Evolutionary conservation across 2,329 filamentous ascomycete species (phyloP).

Genomic region (Sclerotiophoma versabilis): DNA sequence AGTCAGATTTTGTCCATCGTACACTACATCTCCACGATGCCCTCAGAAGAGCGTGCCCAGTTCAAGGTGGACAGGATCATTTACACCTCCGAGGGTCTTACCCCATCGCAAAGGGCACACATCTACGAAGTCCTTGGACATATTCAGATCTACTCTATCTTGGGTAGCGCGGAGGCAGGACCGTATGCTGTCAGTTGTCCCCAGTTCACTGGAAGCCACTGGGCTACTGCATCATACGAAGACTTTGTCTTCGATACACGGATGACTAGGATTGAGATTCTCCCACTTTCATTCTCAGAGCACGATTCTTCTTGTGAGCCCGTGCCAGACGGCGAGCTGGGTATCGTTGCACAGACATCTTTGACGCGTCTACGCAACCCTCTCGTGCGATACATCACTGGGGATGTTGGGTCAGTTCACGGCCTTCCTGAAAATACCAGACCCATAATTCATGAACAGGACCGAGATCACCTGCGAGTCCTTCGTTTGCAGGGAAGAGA

Average conservation of each 20-base stretch:
- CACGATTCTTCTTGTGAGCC: not conserved
- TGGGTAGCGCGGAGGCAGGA: slow-evolving; percentile 1
- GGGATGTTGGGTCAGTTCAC: slow-evolving; percentile 1
- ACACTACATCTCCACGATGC: not conserved
- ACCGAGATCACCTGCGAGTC: not conserved
- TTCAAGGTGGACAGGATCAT: not conserved
- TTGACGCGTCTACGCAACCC: slow-evolving; percentile 1
- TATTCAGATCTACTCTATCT: not conserved
- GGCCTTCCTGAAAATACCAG: not conserved
- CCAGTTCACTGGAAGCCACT: not conserved
- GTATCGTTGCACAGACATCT: not conserved
- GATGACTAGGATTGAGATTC: slow-evolving; percentile 3
- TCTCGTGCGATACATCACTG: slow-evolving; percentile 1
- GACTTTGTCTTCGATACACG: slow-evolving; percentile 1
- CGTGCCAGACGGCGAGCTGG: not conserved
- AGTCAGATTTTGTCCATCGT: not conserved
- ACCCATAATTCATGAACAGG: not conserved
- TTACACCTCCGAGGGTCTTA: slow-evolving; percentile 1
- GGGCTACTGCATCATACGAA: not conserved
- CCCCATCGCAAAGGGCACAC: not conserved
- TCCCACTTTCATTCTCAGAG: not conserved
- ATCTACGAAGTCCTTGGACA: not conserved
- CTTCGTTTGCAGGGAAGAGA: slow-evolving; percentile 1
- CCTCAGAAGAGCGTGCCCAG: not conserved
- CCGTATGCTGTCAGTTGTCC: not conserved